Base-by-base conservation (phyloP, 257 asterid species). In the Thymus mandschuricus region DNA sequence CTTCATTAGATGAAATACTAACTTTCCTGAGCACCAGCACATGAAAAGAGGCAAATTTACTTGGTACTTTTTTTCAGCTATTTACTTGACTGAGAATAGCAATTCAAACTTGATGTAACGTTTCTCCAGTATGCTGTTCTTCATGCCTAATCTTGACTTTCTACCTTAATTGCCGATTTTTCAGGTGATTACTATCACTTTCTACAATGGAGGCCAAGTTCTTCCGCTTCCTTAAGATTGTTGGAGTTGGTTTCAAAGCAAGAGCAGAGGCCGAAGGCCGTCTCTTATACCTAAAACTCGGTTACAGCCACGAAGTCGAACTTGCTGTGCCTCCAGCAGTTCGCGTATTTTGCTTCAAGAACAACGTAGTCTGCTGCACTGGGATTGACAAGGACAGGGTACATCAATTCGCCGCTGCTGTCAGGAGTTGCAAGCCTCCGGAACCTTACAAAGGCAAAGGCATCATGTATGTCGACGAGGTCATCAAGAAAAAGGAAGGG, bases 201-300 rank as follows among this genome's bases (percentile, higher is more conserved):
- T 0, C 5, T 6, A 1, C 1, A 38, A 72, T 64, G 77, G 77
- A 73, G 33, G 77, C 66, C 8, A 73, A 73, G 28, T 73, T 64
- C 66, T 73, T 73, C 38, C 66, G 71, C 15, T 64, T 73, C 64
- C 71, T 73, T 2, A 73, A 73, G 59, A 73, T 73, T 9, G 72
- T 73, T 5, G 77, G 77, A 45, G 77, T 73, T 1, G 77, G 77
- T 43, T 73, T 73, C 77, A 73, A 73, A 73, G 77, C 77, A 44
- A 64, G 77, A 55, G 77, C 77, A 44, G 72, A 73, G 71, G 71
- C 77, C 3, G 77, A 64, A 73, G 77, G 77, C 43, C 77, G 72
- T 6, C 51, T 73, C 21, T 45, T 73, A 31, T 73, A 43, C 72
- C 72, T 73, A 15, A 73, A 73, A 31, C 77, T 73, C 6, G 77